Evolutionary conservation across 2,329 filamentous ascomycete species (phyloP).

Genomic region (Amauroascus niger): DNA sequence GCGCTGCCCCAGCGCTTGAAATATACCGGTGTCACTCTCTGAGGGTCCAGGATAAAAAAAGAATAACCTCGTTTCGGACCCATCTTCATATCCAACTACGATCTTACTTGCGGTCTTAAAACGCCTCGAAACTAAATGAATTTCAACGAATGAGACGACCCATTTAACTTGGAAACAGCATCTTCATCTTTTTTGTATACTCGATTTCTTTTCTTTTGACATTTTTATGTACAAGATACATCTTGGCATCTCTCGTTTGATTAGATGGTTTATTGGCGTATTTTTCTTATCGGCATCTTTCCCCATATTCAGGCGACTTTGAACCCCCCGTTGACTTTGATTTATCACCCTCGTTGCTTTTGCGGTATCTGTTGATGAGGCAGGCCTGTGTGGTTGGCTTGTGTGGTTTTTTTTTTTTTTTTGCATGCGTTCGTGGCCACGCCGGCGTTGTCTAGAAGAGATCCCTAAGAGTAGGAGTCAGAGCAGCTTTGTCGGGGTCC

Average conservation of each 20-base stretch:
- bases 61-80: neutral
- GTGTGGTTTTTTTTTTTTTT: neutral
- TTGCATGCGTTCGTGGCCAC: neutral
- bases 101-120: neutral
- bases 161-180: neutral
- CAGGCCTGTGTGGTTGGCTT: neutral
- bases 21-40: neutral
- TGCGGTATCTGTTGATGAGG: too few relatives aligned
- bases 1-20: neutral
- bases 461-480: neutral
- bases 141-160: slow-evolving; percentile 5
- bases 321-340: neutral
- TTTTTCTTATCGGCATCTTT: neutral
- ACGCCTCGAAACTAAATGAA: neutral
- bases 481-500: neutral
- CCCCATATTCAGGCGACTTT: neutral
- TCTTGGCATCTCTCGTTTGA: slow-evolving; percentile 1
- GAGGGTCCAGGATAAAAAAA: neutral
- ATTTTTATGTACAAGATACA: slow-evolving; percentile 6
- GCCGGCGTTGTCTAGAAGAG: neutral
- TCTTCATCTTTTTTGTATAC: neutral
- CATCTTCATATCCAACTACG: neutral
- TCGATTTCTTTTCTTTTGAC: neutral
- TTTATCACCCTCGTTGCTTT: neutral
- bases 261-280: slow-evolving; percentile 11